Conservation (phyloP, 2,329 filamentous ascomycete genomes). For the Aspergillus melleus region DNA sequence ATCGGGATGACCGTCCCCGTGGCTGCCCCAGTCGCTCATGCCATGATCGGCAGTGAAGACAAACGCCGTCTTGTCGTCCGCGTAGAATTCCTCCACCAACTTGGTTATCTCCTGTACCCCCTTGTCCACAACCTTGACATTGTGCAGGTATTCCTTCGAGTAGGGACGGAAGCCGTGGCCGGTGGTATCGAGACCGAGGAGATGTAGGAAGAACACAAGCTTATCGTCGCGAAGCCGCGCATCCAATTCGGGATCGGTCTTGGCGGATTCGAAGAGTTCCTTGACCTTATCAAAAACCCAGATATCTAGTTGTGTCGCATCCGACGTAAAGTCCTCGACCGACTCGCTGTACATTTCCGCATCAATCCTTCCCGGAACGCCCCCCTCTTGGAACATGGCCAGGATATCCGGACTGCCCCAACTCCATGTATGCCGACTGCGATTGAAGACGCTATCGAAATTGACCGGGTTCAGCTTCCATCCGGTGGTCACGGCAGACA, state of each 20-base stretch:
- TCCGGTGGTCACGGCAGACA: conserved; percentile 92
- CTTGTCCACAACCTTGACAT: conserved; percentile 90
- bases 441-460: conserved; percentile 98
- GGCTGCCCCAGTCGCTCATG: conserved; percentile 99
- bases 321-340: conserved; percentile 82
- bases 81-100: conserved; percentile 82
- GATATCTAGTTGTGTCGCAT: conserved; percentile 77
- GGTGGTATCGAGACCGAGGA: conserved; percentile 87
- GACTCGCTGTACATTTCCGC: conserved; percentile 82
- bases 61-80: conserved; percentile 81
- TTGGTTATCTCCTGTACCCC: conserved; percentile 82
- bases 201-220: conserved; percentile 89
- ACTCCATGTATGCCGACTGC: conserved; percentile 95
- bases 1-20: conserved; percentile 95
- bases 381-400: conserved; percentile 95
- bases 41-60: conserved; percentile 98
- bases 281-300: conserved; percentile 98
- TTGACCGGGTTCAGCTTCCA: conserved; percentile 99
- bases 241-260: conserved; percentile 72
- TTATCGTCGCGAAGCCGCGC: conserved; percentile 76
- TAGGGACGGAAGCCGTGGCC: conserved; percentile 87
- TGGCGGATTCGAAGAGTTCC: conserved; percentile 77
- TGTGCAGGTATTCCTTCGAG: conserved; percentile 90
- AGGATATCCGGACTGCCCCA: conserved; percentile 98
- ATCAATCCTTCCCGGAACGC: conserved; percentile 81